These are phyloP conservation scores for Tremella yokohamensis DNA, from an alignment of 768 basidiomycete genomes.

Conservation along the genomic window DNA sequence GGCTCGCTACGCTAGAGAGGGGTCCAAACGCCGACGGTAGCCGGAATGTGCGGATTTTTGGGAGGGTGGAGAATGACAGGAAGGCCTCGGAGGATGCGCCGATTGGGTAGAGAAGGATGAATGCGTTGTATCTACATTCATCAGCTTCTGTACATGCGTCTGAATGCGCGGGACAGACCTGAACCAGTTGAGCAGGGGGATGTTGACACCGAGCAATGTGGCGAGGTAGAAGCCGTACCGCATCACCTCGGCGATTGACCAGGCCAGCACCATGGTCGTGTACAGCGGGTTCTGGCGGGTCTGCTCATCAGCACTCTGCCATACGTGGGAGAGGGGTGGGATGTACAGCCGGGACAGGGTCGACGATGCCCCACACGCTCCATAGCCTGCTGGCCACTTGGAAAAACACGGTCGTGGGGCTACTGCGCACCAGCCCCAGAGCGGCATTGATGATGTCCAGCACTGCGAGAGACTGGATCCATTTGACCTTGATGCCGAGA, in stretches of 20 bases:
- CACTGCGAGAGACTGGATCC: constrained; percentile 77
- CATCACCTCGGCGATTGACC: constrained; percentile 86
- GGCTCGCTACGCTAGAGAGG: constrained; percentile 19
- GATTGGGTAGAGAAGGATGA: constrained; percentile 87
- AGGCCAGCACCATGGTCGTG: constrained; percentile 85
- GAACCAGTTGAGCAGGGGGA: constrained; percentile 50
- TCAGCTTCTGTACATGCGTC: neutral
- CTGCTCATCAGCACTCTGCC: constrained; percentile 23
- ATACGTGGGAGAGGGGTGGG: neutral
- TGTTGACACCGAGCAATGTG: constrained; percentile 60
- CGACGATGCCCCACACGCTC: constrained; percentile 78
- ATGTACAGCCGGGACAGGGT: constrained; percentile 61
- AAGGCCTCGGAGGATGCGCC: constrained; percentile 89
- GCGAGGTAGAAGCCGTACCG: constrained; percentile 85
- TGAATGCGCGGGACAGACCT: constrained; percentile 20
- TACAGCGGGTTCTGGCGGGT: constrained; percentile 72
- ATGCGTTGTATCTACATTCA: constrained; percentile 74
- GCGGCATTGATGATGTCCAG: constrained; percentile 80
- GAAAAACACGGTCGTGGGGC: constrained; percentile 66
- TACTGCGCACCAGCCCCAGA: constrained; percentile 73
- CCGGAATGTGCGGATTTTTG: constrained; percentile 48
- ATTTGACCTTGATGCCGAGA: constrained; percentile 61
- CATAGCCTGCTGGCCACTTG: constrained; percentile 79
- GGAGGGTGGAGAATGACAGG: constrained; percentile 73
- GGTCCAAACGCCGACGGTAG: constrained; percentile 9